phyloP scores from a whole-genome alignment of 106 monocot genomes.

The Allium sativum region DNA sequence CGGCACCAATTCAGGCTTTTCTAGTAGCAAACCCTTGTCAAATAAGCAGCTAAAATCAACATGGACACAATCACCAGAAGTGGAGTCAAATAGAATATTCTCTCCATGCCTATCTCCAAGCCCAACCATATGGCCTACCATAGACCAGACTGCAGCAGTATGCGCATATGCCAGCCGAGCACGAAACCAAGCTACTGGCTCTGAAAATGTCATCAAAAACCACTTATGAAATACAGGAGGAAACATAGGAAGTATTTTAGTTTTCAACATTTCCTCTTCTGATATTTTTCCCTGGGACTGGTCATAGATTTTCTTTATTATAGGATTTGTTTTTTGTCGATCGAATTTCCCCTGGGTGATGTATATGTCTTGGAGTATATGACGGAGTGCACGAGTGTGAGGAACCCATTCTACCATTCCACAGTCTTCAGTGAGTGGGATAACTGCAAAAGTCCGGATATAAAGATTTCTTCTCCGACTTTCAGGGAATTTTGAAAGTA shows the following conservation, averaged over 20 bases:
- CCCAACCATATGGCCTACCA: conserved; percentile 98
- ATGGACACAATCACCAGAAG: conserved; percentile 91
- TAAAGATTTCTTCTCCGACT: conserved; percentile 94
- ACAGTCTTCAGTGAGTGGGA: conserved; percentile 94
- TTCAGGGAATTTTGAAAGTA: conserved; percentile 92
- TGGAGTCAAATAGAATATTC: conserved; percentile 94
- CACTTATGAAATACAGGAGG: conserved; percentile 90
- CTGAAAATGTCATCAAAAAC: conserved; percentile 91
- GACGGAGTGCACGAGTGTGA: conserved; percentile 83
- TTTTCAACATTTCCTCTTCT: conserved; percentile 84
- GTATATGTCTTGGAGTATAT: conserved; percentile 98
- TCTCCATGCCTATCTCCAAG: conserved; percentile 98
- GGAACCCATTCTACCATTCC: conserved; percentile 99
- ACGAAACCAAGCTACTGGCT: conserved; percentile 97
- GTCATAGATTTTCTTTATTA: conserved; percentile 84
- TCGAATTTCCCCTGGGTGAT: conserved; percentile 81
- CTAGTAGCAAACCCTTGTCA: conserved; percentile 88
- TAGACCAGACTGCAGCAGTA: conserved; percentile 96
- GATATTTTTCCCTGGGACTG: conserved; percentile 78
- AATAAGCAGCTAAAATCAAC: conserved; percentile 99
- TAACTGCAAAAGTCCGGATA: conserved; percentile 90
- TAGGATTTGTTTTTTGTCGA: conserved; percentile 71
- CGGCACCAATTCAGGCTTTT: conserved; percentile 95
- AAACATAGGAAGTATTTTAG: conserved; percentile 91
- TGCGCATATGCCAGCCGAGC: conserved; percentile 88